These are phyloP conservation scores for Xerocomus minutiporus DNA, from an alignment of 1,284 basidiomycete genomes.

Conservation along the genomic window DNA sequence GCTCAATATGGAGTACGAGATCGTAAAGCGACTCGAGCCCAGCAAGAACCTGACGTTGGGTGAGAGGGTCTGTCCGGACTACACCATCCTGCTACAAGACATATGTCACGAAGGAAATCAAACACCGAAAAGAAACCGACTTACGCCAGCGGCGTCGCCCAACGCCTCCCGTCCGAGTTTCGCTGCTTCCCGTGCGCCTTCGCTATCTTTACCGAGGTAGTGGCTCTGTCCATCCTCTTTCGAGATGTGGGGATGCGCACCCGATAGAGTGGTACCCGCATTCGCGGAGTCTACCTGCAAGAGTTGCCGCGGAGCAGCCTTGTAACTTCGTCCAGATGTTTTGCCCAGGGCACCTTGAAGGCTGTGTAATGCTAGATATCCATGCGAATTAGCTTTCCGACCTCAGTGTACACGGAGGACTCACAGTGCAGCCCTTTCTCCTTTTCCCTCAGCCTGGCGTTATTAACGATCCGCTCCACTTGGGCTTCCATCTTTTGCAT, in stretches of 20 bases:
- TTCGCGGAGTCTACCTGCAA: constrained; percentile 74
- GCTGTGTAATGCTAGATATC: constrained; percentile 56
- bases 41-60: constrained; percentile 72
- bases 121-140: constrained; percentile 12
- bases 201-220: constrained; percentile 36
- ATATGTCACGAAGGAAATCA: not conserved
- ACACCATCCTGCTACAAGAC: constrained; percentile 43
- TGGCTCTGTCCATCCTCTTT: constrained; percentile 41
- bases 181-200: constrained; percentile 64
- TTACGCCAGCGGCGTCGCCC: constrained; percentile 51
- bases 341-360: constrained; percentile 96
- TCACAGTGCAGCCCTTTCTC: constrained; percentile 70
- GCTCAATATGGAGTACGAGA: constrained; percentile 80
- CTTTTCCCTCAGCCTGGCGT: constrained; percentile 81
- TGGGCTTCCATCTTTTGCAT: constrained; percentile 98
- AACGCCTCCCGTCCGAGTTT: constrained; percentile 67
- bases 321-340: constrained; percentile 87
- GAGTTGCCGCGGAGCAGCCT: constrained; percentile 93
- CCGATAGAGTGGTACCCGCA: constrained; percentile 48
- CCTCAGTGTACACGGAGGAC: constrained; percentile 19
- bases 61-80: constrained; percentile 67
- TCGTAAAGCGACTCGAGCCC: constrained; percentile 89
- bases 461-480: constrained; percentile 94
- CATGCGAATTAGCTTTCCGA: constrained; percentile 10
- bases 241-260: constrained; percentile 54